These are phyloP conservation scores for Leucocoprinus sp. DNA, from an alignment of 768 basidiomycete genomes.

Conservation along the genomic window DNA sequence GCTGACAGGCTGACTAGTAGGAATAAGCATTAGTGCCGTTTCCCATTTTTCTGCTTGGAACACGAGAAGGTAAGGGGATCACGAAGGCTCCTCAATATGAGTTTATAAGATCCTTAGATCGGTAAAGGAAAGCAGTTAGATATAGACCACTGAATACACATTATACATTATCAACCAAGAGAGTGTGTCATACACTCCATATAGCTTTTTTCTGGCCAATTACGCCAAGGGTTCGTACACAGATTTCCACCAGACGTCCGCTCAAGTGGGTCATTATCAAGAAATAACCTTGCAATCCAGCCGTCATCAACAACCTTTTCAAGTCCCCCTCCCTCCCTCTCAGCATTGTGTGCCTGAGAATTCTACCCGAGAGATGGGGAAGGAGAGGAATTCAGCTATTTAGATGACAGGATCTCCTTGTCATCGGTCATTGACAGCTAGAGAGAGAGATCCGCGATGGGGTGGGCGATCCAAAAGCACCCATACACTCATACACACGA, in stretches of 20 bases:
- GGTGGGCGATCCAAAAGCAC: slow-evolving; percentile 3
- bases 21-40: too few relatives aligned
- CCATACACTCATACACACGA: too few relatives aligned
- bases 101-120: too few relatives aligned
- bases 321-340: too few relatives aligned
- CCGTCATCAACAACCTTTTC: slow-evolving; percentile 2
- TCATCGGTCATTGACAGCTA: not conserved
- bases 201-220: not conserved
- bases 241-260: not conserved
- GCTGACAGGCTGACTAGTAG: too few relatives aligned
- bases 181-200: not conserved
- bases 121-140: too few relatives aligned
- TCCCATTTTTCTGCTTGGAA: too few relatives aligned
- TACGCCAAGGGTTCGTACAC: not conserved
- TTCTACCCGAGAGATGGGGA: too few relatives aligned
- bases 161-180: too few relatives aligned
- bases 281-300: not conserved
- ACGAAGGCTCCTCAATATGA: too few relatives aligned
- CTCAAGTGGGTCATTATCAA: not conserved
- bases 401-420: slow-evolving; percentile 2
- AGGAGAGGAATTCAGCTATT: not conserved
- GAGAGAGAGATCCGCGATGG: slow-evolving; percentile 10
- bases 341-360: slow-evolving; percentile 7
- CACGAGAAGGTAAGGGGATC: too few relatives aligned
- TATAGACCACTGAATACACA: too few relatives aligned